Percentiles rank a stretch among this genome's conserved stretches.
These are phyloP conservation scores for Botrytis deweyae DNA, from an alignment of 2,329 filamentous ascomycete species.

Conservation along the genomic window DNA sequence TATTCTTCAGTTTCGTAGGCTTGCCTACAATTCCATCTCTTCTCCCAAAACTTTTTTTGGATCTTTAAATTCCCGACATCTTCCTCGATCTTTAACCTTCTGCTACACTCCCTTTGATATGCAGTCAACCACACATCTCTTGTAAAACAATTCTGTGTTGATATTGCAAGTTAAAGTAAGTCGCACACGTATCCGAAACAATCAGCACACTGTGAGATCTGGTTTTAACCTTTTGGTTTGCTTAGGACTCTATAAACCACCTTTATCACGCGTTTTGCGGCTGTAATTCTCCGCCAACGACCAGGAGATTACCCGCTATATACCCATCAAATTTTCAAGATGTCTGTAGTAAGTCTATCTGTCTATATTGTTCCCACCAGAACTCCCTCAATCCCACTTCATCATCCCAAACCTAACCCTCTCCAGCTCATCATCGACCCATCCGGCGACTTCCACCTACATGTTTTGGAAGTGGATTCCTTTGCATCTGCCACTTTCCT, in stretches of 20 bases:
- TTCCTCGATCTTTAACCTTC: not conserved
- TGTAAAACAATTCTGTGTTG: not conserved
- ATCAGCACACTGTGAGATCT: rapidly evolving
- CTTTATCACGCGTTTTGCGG: not conserved
- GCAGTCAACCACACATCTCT: rapidly evolving
- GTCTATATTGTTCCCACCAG: not conserved
- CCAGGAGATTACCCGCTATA: not conserved
- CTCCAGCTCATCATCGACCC: not conserved
- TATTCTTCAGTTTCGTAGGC: not conserved
- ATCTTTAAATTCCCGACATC: not conserved
- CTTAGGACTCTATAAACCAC: too few relatives aligned
- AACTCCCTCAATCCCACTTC: not conserved
- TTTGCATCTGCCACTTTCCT: not conserved
- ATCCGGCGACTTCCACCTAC: not conserved
- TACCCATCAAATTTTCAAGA: not conserved
- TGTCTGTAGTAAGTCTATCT: not conserved
- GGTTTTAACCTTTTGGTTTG: rapidly evolving
- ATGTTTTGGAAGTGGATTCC: not conserved
- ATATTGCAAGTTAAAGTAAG: not conserved
- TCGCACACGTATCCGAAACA: rapidly evolving
- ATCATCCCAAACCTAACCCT: not conserved
- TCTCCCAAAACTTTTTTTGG: not conserved
- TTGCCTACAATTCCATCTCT: not conserved
- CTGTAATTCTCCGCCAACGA: not conserved
- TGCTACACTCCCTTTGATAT: not conserved